phyloP scores from a whole-genome alignment of 768 basidiomycete genomes.

The Amanita thiersii region DNA sequence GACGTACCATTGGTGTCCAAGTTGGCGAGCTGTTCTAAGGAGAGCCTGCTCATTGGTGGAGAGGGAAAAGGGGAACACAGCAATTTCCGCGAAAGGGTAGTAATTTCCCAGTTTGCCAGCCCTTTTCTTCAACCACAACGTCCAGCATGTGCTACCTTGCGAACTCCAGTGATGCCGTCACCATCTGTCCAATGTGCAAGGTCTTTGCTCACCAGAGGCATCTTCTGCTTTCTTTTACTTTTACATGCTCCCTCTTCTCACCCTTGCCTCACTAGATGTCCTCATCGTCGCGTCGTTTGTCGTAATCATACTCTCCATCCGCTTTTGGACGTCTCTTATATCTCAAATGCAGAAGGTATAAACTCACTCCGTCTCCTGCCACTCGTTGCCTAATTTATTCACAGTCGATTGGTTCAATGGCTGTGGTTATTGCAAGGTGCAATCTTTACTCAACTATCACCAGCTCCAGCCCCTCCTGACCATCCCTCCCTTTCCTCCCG shows the following conservation, averaged over 20 bases:
- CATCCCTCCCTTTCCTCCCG: conserved; percentile 13
- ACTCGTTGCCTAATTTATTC: conserved; percentile 13
- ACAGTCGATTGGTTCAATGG: conserved; percentile 77
- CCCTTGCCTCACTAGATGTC: conserved; percentile 53
- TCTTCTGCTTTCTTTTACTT: conserved; percentile 9
- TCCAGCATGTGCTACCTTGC: conserved; percentile 64
- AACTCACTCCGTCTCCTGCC: conserved; percentile 13
- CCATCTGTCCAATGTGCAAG: conserved; percentile 79
- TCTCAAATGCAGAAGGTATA: conserved; percentile 85
- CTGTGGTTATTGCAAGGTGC: conserved; percentile 87
- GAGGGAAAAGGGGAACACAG: conserved; percentile 14
- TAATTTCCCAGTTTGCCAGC: no score
- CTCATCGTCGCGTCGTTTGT: conserved; percentile 69
- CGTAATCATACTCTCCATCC: conserved; percentile 69
- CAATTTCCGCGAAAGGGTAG: no score
- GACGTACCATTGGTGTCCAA: conserved; percentile 93
- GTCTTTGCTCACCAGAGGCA: conserved; percentile 67
- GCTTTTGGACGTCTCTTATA: conserved; percentile 65
- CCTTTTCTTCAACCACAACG: conserved; percentile 16
- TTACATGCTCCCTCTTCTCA: conserved; percentile 14
- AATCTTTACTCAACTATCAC: conserved; percentile 13
- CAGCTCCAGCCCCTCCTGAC: conserved; percentile 12
- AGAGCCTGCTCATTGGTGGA: conserved; percentile 62
- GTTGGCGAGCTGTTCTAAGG: conserved; percentile 87
- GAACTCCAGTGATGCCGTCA: conserved; percentile 58